Conservation (phyloP, 306 rosid genomes). For the Hippophae gyantsensis region DNA sequence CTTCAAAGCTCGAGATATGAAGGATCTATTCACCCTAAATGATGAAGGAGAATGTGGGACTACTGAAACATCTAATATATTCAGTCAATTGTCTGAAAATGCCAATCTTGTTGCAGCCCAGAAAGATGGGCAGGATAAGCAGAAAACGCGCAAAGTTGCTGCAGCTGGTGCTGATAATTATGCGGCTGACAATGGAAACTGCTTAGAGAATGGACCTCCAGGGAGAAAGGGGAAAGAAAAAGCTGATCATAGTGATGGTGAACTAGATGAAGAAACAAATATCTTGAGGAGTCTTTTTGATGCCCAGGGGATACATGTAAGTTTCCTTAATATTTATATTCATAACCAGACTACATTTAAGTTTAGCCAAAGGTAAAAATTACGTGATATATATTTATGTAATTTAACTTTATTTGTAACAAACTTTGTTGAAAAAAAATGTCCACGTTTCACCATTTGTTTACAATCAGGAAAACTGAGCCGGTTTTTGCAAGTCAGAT, state of each 20-base stretch:
- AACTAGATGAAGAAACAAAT: slow-evolving; percentile 57
- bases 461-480: no score
- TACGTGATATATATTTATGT: background rate
- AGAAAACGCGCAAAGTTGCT: slow-evolving; percentile 19
- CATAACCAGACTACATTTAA: background rate
- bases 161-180: slow-evolving; percentile 22
- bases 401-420: no score
- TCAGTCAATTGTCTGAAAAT: slow-evolving; percentile 65
- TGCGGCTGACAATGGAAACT: slow-evolving; percentile 24
- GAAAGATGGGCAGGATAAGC: slow-evolving; percentile 36
- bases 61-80: slow-evolving; percentile 83
- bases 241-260: slow-evolving; percentile 35
- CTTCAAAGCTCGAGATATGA: slow-evolving; percentile 96
- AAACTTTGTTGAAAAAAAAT: no score
- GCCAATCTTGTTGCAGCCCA: slow-evolving; percentile 47
- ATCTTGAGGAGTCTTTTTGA: slow-evolving; percentile 70
- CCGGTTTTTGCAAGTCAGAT: no score
- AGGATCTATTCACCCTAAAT: slow-evolving; percentile 73
- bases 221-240: slow-evolving; percentile 54
- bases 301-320: slow-evolving; percentile 87
- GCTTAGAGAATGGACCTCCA: slow-evolving; percentile 25
- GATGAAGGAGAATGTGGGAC: slow-evolving; percentile 60
- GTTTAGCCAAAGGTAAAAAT: background rate
- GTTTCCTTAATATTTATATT: slow-evolving; percentile 19
- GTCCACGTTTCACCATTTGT: no score